Evolutionary conservation across 257 asterid genomes (phyloP), one percentile per base, ranked within the genome.

Genomic region (Solanum chilense): DNA sequence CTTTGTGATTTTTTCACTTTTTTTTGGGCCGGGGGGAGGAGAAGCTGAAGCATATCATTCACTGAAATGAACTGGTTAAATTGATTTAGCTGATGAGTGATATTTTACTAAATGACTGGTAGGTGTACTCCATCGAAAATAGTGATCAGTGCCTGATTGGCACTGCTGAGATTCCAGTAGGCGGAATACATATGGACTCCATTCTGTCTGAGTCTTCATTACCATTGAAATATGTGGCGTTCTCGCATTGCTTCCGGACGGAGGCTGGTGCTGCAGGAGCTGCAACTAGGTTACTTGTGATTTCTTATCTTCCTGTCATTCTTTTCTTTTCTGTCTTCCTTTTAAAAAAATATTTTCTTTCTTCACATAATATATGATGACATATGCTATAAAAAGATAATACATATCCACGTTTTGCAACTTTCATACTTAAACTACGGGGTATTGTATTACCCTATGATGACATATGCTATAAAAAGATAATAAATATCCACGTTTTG

Each of bases 181-280:
- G 99, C 15, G 99, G 98, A 88, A 93, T 97, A 74, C 99, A 97
- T 89, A 96, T 97, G 99, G 98, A 95, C 91, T 96, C 99, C 87
- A 96, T 97, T 81, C 91, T 97, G 84, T 70, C 95, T 3, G 96
- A 93, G 87, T 88, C 98, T 47, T 92, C 97, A 75, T 91, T 97
- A 75, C 99, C 99, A 74, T 86, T 96, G 90, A 95, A 95, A 87
- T 96, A 97, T 74, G 99, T 94, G 21, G 99, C 98, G 68, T 89
- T 93, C 91, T 97, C 99, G 77, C 99, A 97, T 91, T 97, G 99
- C 92, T 97, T 97, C 64, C 98, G 98, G 39, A 97, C 99, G 2
- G 99, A 96, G 93, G 99, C 99, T 78, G 99, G 99, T 85, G 99
- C 99, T 47, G 99, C 99, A 7, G 99, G 99, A 62, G 73, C 95